Conservation (phyloP, 2,329 filamentous ascomycete species). For the Venturia pyrina region DNA sequence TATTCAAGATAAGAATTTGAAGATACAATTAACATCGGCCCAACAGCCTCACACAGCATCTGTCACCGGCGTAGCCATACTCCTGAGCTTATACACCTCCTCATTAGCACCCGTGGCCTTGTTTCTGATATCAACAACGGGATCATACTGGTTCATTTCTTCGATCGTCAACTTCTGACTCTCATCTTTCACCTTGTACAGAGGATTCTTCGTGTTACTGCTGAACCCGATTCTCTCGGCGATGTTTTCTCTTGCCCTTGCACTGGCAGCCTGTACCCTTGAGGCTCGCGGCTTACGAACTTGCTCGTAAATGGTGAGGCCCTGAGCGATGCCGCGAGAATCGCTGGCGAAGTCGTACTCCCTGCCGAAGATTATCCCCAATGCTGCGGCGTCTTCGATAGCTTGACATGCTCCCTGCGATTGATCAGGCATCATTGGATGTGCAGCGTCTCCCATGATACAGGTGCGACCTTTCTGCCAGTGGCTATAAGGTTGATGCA, state of each 20-base stretch:
- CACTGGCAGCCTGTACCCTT: slow-evolving; percentile 28
- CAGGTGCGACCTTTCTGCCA: slow-evolving; percentile 42
- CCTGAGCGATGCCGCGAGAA: slow-evolving; percentile 22
- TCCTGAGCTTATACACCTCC: not conserved
- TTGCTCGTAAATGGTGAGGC: slow-evolving; percentile 26
- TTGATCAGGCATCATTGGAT: slow-evolving; percentile 62
- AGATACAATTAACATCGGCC: not conserved
- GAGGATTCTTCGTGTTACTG: slow-evolving; percentile 42
- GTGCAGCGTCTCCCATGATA: slow-evolving; percentile 56
- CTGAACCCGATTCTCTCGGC: slow-evolving; percentile 46
- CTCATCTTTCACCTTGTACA: slow-evolving; percentile 48
- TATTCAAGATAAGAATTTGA: no score
- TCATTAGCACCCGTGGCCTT: not conserved
- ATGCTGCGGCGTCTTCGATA: slow-evolving; percentile 54
- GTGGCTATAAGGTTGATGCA: slow-evolving; percentile 53
- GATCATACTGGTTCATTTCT: slow-evolving; percentile 54
- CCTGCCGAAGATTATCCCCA: slow-evolving; percentile 51
- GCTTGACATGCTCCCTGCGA: slow-evolving; percentile 61
- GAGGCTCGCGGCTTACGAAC: slow-evolving; percentile 28
- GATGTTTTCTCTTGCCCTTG: slow-evolving; percentile 29
- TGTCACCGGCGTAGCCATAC: not conserved
- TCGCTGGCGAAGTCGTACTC: slow-evolving; percentile 26
- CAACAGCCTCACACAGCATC: not conserved
- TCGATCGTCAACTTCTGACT: slow-evolving; percentile 54
- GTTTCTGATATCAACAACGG: not conserved